Evolutionary conservation across 805 yeast genomes (phyloP), one percentile per base, ranked within the genome.

Genomic region (Zygotorulaspora chibaensis): DNA sequence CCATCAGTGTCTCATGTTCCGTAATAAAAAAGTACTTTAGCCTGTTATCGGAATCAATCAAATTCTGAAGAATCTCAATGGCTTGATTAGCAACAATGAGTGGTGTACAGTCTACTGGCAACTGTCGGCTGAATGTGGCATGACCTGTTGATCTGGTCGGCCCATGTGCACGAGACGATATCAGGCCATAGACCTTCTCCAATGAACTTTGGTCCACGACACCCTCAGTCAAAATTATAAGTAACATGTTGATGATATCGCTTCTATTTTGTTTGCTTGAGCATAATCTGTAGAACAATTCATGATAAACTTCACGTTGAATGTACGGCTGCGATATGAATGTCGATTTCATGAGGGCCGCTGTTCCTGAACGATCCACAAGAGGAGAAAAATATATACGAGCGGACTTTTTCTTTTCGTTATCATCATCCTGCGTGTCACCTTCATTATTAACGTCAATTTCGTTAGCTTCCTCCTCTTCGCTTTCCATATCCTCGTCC

Each of bases 171-270:
- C 81, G 70, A 27, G 66, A 64, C 6, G 83, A 71, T 6, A 86
- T 66, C 46, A 79, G 79, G 27, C 69, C 61, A 62, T 81, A 90
- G 4, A 80, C 74, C 51, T 70, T 75, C 53, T 84, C 89, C 36
- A 87, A 65, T 0, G 87, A 64, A 13, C 70, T 72, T 43, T 79
- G 83, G 54, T 79, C 83, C 2, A 60, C 57, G 5, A 83, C 68
- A n/a, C 93, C 95, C 50, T 89, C 96, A 47, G 82, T 83, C 29
- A 90, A 67, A 36, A 89, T 74, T 13, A 82, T 78, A 34, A 89
- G 63, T 35, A 89, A 59, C 46, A 84, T 67, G 35, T 84, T 80
- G 60, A 89, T 71, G 12, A 87, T 75, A 52, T 90, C 96, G 8
- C 78, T 68, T 43, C 96, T 69, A 5, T 86, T 84, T 52, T 84